Conservation (phyloP, 1,139 yeast genomes). For the Trichomonascaceae sp. region DNA sequence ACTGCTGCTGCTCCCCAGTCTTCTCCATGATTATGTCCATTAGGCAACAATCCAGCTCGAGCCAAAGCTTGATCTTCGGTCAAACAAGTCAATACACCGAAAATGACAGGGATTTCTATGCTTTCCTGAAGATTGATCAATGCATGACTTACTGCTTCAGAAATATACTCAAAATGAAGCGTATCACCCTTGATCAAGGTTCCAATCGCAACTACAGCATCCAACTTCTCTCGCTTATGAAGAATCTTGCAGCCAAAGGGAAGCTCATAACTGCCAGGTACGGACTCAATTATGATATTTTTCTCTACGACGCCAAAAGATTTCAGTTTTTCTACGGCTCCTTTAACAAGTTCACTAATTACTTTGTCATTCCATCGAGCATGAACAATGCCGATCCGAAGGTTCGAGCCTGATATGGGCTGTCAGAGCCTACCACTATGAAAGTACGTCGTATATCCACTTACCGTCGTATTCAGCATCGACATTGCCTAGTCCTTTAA, state of each 20-base stretch:
- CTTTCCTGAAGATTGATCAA: constrained; percentile 77
- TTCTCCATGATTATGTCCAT: constrained; percentile 87
- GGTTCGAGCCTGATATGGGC: constrained; percentile 41
- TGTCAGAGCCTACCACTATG: not conserved
- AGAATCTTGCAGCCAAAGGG: constrained; percentile 70
- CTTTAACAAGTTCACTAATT: constrained; percentile 73
- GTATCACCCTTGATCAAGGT: constrained; percentile 93
- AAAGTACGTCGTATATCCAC: constrained; percentile 1
- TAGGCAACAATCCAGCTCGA: constrained; percentile 81
- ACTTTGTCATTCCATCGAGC: constrained; percentile 89
- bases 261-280: constrained; percentile 92
- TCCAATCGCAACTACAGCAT: constrained; percentile 91
- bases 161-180: constrained; percentile 96
- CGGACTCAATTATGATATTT: constrained; percentile 73
- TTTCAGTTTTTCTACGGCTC: constrained; percentile 57
- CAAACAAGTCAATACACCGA: constrained; percentile 87
- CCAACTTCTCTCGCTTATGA: constrained; percentile 51
- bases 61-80: constrained; percentile 91
- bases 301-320: constrained; percentile 66
- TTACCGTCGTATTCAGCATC: constrained; percentile 59
- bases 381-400: constrained; percentile 80
- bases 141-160: constrained; percentile 83
- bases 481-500: constrained; percentile 62
- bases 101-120: constrained; percentile 72
- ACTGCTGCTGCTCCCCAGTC: constrained; percentile 99